These are phyloP conservation scores for Blastosporella zonata DNA, from an alignment of 1,284 basidiomycete genomes.

Conservation along the genomic window DNA sequence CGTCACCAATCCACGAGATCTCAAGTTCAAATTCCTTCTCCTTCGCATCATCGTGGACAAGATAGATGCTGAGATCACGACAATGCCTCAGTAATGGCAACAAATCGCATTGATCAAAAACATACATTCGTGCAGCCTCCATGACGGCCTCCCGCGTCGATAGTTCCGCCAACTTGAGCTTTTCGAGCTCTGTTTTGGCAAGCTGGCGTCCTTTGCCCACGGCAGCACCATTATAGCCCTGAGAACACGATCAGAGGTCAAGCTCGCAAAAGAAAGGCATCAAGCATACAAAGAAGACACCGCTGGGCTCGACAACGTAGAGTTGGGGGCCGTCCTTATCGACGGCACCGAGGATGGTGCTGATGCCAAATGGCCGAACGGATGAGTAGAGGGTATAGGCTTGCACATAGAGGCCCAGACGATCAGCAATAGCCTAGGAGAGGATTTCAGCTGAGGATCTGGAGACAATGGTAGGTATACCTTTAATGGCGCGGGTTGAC, in stretches of 20 bases:
- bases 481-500: constrained; percentile 78
- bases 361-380: constrained; percentile 95
- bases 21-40: constrained; percentile 99
- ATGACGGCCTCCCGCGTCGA: constrained; percentile 83
- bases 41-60: constrained; percentile 96
- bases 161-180: constrained; percentile 82
- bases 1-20: constrained; percentile 93
- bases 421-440: constrained; percentile 73
- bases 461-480: constrained; percentile 40
- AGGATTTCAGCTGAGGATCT: constrained; percentile 1
- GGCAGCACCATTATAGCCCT: constrained; percentile 93
- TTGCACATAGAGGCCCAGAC: constrained; percentile 88
- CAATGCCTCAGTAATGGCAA: constrained; percentile 8
- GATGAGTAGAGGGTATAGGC: constrained; percentile 98
- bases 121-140: constrained; percentile 94
- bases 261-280: background rate
- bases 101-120: constrained; percentile 16
- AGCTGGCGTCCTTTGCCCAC: constrained; percentile 96
- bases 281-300: constrained; percentile 79
- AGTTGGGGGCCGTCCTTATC: constrained; percentile 89
- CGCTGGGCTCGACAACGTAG: constrained; percentile 94
- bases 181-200: constrained; percentile 98
- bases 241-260: background rate
- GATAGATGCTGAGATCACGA: constrained; percentile 72
- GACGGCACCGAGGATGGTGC: constrained; percentile 86